Evolutionary conservation across 225 moss, liverwort and hornwort genomes (phyloP).

Genomic region (Sphagnum tenellum): DNA sequence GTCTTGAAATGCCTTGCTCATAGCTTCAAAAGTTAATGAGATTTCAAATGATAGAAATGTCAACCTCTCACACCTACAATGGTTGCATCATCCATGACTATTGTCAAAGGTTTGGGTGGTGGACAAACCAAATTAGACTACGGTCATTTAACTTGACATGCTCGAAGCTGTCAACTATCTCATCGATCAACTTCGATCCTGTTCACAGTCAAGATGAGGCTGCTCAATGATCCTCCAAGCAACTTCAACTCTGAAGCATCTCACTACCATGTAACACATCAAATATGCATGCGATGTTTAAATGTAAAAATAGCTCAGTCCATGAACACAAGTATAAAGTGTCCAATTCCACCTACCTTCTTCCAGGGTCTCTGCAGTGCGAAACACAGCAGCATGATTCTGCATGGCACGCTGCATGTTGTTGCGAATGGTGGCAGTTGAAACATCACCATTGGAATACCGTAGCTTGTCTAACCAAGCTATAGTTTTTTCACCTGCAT

Average conservation of each 20-base stretch:
- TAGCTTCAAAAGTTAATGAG: too few species aligned
- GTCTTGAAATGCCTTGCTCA: too few species aligned
- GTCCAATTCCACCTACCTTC: constrained; percentile 35
- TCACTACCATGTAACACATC: not conserved
- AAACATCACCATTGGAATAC: constrained; percentile 66
- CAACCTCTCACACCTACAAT: not conserved
- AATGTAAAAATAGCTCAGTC: not conserved
- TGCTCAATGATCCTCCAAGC: too few species aligned
- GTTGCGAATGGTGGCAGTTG: constrained; percentile 57
- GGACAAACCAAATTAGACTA: constrained; percentile 68
- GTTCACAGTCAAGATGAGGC: not conserved
- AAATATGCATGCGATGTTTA: not conserved
- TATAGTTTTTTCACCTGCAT: constrained; percentile 85
- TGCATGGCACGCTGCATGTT: constrained; percentile 87
- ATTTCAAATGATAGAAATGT: too few species aligned
- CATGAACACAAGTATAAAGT: not conserved
- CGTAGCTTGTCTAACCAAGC: constrained; percentile 86
- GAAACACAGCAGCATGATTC: constrained; percentile 85
- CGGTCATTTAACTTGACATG: constrained; percentile 74
- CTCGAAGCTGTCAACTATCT: constrained; percentile 52
- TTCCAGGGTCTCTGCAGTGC: constrained; percentile 56
- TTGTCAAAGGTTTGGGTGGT: not conserved
- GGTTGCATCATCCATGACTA: not conserved
- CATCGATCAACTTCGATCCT: constrained; percentile 64
- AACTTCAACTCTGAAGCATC: too few species aligned